phyloP scores from a whole-genome alignment of 768 basidiomycete genomes.

The Hypsizygus marmoreus region DNA sequence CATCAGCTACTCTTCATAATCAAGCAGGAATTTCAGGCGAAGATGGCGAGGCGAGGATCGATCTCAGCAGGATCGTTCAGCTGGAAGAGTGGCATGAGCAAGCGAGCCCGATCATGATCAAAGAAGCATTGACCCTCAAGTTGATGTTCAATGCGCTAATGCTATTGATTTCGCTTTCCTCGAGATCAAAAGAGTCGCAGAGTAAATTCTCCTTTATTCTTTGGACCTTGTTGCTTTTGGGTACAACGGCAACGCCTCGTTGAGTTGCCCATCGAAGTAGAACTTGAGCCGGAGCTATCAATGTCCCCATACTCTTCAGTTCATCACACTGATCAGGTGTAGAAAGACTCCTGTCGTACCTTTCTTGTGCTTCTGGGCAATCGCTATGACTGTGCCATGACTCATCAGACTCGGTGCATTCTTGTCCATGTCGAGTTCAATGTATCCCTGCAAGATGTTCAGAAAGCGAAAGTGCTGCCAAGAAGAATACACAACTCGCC shows the following conservation, averaged over 20 bases:
- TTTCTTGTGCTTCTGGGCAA: constrained; percentile 54
- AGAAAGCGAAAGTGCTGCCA: constrained; percentile 20
- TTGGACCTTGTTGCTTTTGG: constrained; percentile 57
- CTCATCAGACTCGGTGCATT: constrained; percentile 52
- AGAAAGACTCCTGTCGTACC: too few relatives aligned
- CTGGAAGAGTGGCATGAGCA: constrained; percentile 36
- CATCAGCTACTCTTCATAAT: not conserved
- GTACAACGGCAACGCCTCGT: constrained; percentile 72
- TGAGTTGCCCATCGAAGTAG: constrained; percentile 81
- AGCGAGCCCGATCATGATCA: constrained; percentile 6
- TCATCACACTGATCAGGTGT: too few relatives aligned
- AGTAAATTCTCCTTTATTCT: constrained; percentile 56
- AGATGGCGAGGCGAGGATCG: constrained; percentile 66
- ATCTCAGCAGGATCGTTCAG: constrained; percentile 73
- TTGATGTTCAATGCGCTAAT: constrained; percentile 65
- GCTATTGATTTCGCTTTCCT: constrained; percentile 54
- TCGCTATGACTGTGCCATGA: constrained; percentile 43
- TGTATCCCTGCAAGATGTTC: constrained; percentile 38
- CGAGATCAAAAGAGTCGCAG: constrained; percentile 45
- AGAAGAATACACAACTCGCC: constrained; percentile 17
- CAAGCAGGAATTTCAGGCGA: constrained; percentile 47
- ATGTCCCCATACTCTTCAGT: not conserved
- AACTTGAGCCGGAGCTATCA: constrained; percentile 66
- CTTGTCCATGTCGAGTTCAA: constrained; percentile 68
- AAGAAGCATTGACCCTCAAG: constrained; percentile 51